Evolutionary conservation across 164 flowering plant species (phyloP), one percentile per base, ranked within the genome.

Genomic region (Annona cherimola): DNA sequence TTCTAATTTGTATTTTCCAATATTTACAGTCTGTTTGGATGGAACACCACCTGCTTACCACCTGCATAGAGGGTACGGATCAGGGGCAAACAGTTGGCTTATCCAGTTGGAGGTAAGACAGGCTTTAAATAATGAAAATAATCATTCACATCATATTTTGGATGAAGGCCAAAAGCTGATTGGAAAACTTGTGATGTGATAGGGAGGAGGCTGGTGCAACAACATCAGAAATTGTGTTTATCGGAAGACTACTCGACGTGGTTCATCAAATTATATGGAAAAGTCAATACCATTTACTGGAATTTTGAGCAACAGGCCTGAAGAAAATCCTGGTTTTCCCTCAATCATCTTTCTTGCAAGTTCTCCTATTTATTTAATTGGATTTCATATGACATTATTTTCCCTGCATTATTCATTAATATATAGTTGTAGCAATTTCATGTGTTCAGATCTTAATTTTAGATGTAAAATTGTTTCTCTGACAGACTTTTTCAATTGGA

Each of bases 161-260:
- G n/a, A 19, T 61, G 39, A 20, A 62, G 65, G 20, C 65, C 44
- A 64, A 40, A 64, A 64, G 44, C 44, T 64, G 19, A 64, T 64
- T 64, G 43, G 4, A 7, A 11, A 35, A 42, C 18, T 64, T 40
- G 3, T 42, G 67, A 26, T 63, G 18, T 66, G 68, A 60, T 83
- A 91, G 99, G 97, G 99, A 63, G 99, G 99, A 59, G 99, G 98
- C 35, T 93, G 98, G 99, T 93, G 99, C 74, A 84, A 93, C 59
- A 81, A 70, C 57, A 69, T 82, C 41, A 84, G 87, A 74, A 82
- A 69, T 42, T 95, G 99, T 83, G 85, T 88, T 50, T 90, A 76
- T 74, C 88, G 99, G 42, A 93, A 91, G 80, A 95, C 79, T 44
- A 89, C 90, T 41, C 88, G 89, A 5, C 96, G 91, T 68, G 98